Evolutionary conservation across 2,329 filamentous ascomycete species (phyloP), one percentile per base, ranked within the genome.

Genomic region (Ilyonectria mors-panacis): DNA sequence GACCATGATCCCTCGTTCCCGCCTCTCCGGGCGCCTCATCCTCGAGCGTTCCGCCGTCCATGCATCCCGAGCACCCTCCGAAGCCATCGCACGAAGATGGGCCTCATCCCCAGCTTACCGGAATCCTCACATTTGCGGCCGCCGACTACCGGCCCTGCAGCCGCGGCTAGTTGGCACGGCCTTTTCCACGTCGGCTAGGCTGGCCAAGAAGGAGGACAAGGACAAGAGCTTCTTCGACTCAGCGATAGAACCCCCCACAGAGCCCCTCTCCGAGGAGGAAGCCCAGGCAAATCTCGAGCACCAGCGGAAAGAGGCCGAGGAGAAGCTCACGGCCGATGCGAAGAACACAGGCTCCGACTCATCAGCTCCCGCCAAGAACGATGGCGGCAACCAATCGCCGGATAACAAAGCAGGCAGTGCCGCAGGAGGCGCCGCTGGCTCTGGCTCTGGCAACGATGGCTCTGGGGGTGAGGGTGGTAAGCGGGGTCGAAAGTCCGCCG

Each of bases 401-500:
- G 89, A 92, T 76, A 87, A 85, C 58, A 90, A 88, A 74, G 85
- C 84, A 8, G 80, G 78, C 17, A 89, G 88, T 74, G 85, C 90
- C 54, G 87, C 90, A 54, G 88, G 87, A 47, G 86, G 86, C 48
- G 79, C 82, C 21, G 63, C 71, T 19, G 82, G 84, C 71, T 85
- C 80, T 66, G 84, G 86, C 8, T 84, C 85, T 23, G 77, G 86
- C 17, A 86, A 86, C 61, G 90, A 92, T 71, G 87, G 88, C 10
- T 81, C 85, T 3, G 85, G 78, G 7, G 78, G 88, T 44, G 90
- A 91, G 73, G 88, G 91, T 26, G 89, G 92, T 56, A 92, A 89
- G 81, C 93, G 90, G 77, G 91, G 94, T 61, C 88, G 90, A 72
- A 95, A 93, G 78, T 87, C 90, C 37, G 77, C 80, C n/a, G 93